These are phyloP conservation scores for Botrytis hyacinthi DNA, from an alignment of 2,329 filamentous ascomycete genomes.

Conservation along the genomic window DNA sequence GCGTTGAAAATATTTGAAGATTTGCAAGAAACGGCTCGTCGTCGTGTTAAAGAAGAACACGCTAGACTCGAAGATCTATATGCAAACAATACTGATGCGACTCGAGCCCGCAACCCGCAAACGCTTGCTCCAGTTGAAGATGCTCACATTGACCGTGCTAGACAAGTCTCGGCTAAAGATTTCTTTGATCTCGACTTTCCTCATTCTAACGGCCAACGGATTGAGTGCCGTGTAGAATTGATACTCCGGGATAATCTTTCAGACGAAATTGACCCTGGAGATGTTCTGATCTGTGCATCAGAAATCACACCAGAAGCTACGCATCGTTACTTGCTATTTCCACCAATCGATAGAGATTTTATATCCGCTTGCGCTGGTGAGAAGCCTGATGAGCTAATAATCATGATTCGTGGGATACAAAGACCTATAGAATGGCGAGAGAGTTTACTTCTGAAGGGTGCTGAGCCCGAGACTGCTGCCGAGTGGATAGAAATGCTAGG, in stretches of 20 bases:
- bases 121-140: conserved; percentile 70
- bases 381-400: conserved; percentile 65
- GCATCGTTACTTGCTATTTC: conserved; percentile 80
- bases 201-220: conserved; percentile 85
- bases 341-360: conserved; percentile 71
- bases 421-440: conserved; percentile 76
- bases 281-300: conserved; percentile 82
- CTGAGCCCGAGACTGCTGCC: conserved; percentile 55
- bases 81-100: conserved; percentile 78
- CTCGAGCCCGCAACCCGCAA: conserved; percentile 73
- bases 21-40: conserved; percentile 75
- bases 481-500: conserved; percentile 83
- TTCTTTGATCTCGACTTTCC: conserved; percentile 80
- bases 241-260: conserved; percentile 77
- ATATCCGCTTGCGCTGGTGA: conserved; percentile 81
- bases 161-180: conserved; percentile 86
- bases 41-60: conserved; percentile 68
- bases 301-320: conserved; percentile 74
- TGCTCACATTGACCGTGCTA: conserved; percentile 69
- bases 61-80: conserved; percentile 81
- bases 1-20: conserved; percentile 50
- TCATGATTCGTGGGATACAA: conserved; percentile 78
- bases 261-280: conserved; percentile 67
- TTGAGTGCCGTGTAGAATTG: conserved; percentile 86
- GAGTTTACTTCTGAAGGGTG: conserved; percentile 71